phyloP scores from a whole-genome alignment of 2,329 filamentous ascomycete genomes.

The Neofusicoccum sp. region DNA sequence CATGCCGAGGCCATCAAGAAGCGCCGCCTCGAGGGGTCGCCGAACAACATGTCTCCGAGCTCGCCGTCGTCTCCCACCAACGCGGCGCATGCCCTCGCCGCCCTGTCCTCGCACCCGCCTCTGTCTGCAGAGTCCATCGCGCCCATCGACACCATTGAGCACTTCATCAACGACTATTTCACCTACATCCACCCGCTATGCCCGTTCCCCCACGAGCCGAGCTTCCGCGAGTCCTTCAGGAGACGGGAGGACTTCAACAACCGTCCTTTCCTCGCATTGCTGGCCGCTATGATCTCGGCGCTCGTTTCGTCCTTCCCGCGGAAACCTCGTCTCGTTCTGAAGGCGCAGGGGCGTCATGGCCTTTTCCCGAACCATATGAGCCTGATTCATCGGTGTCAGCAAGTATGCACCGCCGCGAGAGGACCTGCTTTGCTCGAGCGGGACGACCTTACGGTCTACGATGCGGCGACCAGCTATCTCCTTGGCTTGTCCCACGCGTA shows the following conservation, averaged over 20 bases:
- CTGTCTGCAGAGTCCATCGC: slow-evolving; percentile 70
- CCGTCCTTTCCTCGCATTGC: slow-evolving; percentile 68
- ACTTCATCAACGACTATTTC: slow-evolving; percentile 80
- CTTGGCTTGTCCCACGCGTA: slow-evolving; percentile 68
- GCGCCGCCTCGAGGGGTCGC: slow-evolving; percentile 53
- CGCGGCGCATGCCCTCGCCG: slow-evolving; percentile 55
- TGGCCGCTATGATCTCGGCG: slow-evolving; percentile 73
- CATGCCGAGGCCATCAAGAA: slow-evolving; percentile 70
- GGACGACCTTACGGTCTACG: slow-evolving; percentile 59
- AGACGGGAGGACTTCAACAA: slow-evolving; percentile 67
- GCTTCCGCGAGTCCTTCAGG: slow-evolving; percentile 70
- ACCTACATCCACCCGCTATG: slow-evolving; percentile 77
- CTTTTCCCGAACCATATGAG: slow-evolving; percentile 70
- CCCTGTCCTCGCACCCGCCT: slow-evolving; percentile 50
- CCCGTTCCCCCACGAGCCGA: slow-evolving; percentile 78
- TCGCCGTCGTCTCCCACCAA: slow-evolving; percentile 55
- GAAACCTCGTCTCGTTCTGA: slow-evolving; percentile 70
- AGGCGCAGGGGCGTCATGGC: slow-evolving; percentile 64
- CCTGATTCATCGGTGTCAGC: slow-evolving; percentile 71
- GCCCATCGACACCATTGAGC: slow-evolving; percentile 66
- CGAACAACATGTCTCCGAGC: slow-evolving; percentile 45
- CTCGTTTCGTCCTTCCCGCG: slow-evolving; percentile 78
- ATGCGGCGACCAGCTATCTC: slow-evolving; percentile 76
- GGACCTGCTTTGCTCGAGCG: slow-evolving; percentile 61
- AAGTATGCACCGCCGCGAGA: slow-evolving; percentile 68